Base-by-base conservation (phyloP, 495 filamentous ascomycete species). In the Pyrenula aspistea region DNA sequence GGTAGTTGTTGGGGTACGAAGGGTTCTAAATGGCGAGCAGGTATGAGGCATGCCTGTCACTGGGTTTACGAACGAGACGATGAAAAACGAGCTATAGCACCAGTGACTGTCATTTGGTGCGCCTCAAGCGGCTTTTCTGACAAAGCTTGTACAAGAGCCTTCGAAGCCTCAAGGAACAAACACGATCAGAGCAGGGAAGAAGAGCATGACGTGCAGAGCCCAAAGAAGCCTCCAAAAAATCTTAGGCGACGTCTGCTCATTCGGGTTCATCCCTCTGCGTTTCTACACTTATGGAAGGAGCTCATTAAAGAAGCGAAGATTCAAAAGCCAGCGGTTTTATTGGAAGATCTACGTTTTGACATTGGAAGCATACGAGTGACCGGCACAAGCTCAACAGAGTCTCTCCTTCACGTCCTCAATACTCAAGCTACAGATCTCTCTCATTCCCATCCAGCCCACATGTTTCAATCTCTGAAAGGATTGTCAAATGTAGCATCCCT, bases 301-400 rank as follows among this genome's bases (percentile, higher is more conserved):
- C 61, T 96, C n/a, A 64, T 91, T 47, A 77, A 74, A 31, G 63
- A 86, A 8, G 78, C 81, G 11, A 91, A 89, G 63, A 73, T 77
- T 51, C 85, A 91, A 64, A 83, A 79, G 25, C 88, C 89, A 2
- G 74, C 73, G 10, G 81, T 92, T 21, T 83, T 81, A 56, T 65
- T 95, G n/a, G 89, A 96, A 65, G 93, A 98, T 64, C 67, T 98
- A 12, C 82, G 93, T 1, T 97, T 89, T 63, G 91, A 97, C 61
- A 86, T 98, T 67, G 93, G 93, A 50, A 96, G 90, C 65, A 92
- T 97, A 53, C 87, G 95, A 59, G 73, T 96, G 55, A 85, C 80
- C 0, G 93, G 93, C 0, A 90, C 93, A 1, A 87, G 78, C 1
- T 87, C 89, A 4, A 91, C 87, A 2, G 90, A 96, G 67, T 77